Evolutionary conservation across 2,329 filamentous ascomycete genomes (phyloP), one percentile per base, ranked within the genome.

Genomic region (Cytospora schulzeri): DNA sequence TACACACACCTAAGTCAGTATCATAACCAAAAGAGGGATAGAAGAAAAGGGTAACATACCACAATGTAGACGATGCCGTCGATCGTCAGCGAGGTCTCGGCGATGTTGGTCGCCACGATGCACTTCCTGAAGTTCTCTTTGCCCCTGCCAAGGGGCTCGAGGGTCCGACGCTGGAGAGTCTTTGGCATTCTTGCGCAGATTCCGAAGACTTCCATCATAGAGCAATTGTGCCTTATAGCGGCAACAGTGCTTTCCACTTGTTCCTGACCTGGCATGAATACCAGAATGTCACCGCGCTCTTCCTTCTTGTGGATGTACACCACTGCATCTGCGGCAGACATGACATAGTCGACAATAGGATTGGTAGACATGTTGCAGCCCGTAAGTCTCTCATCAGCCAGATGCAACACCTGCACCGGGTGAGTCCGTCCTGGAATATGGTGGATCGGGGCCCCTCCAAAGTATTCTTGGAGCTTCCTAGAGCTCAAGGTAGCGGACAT

Each of bases 401-500:
- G 98, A 79, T 98, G 99, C 78, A 96, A 98, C 68, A 99, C 96
- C 80, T 99, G 94, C 72, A 99, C 95, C 6, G 95, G 93, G 76
- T 96, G 90, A n/a, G 95, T 99, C 77, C 95, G 89, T 75, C 95
- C 95, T 38, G 95, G 95, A 2, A 99, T 94, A 28, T 93, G 92
- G 57, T 98, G 86, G 41, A 98, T 83, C 7, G 95, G 95, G 4
- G 95, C 95, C 72, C 96, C 88, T 78, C 92, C 91, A 81, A 99
- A 99, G 80, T 99, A 99, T 65, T 88, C 89, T 77, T 98, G 94
- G 76, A 99, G 98, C 79, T 98, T 99, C 74, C 96, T 90, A 5
- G 95, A 94, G 79, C 98, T 95, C 62, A 99, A 85, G 12, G 95
- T 99, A 66, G 95, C 95, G 74, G 94, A 98, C 88, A 98, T 99